These are phyloP conservation scores for Cymodocea nodosa DNA, from an alignment of 116 monocot species.

Conservation along the genomic window DNA sequence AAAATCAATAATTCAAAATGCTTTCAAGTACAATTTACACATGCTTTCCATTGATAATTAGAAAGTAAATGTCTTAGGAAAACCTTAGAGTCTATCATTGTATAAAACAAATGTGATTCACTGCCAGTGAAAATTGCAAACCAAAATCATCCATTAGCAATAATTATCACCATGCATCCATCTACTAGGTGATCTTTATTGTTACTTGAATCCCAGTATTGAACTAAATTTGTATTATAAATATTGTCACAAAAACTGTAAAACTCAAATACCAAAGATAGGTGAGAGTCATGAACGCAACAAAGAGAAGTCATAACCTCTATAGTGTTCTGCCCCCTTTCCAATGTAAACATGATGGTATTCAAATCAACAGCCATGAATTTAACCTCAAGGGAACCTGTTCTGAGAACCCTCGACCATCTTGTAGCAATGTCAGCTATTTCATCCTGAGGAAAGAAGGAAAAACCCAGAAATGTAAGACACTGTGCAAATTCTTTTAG, in stretches of 20 bases:
- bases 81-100: too few relatives aligned
- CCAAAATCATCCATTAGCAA: too few relatives aligned
- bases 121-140: too few relatives aligned
- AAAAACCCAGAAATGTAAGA: not conserved
- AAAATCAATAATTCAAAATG: too few relatives aligned
- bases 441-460: slow-evolving; percentile 42
- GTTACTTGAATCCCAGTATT: too few relatives aligned
- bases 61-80: too few relatives aligned
- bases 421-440: slow-evolving; percentile 51
- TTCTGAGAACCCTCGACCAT: slow-evolving; percentile 78
- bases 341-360: slow-evolving; percentile 87
- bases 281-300: not conserved
- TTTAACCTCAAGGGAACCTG: slow-evolving; percentile 66
- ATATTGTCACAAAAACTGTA: not conserved
- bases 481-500: not conserved
- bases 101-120: too few relatives aligned
- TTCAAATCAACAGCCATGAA: slow-evolving; percentile 72
- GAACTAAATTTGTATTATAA: too few relatives aligned
- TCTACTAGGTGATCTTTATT: too few relatives aligned
- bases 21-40: too few relatives aligned
- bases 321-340: slow-evolving; percentile 59
- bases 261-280: not conserved
- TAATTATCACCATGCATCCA: too few relatives aligned
- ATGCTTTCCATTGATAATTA: too few relatives aligned
- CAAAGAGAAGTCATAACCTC: slow-evolving; percentile 38